Evolutionary conservation across 1,284 basidiomycete species (phyloP).

Genomic region (Cryptococcus neoformans): DNA sequence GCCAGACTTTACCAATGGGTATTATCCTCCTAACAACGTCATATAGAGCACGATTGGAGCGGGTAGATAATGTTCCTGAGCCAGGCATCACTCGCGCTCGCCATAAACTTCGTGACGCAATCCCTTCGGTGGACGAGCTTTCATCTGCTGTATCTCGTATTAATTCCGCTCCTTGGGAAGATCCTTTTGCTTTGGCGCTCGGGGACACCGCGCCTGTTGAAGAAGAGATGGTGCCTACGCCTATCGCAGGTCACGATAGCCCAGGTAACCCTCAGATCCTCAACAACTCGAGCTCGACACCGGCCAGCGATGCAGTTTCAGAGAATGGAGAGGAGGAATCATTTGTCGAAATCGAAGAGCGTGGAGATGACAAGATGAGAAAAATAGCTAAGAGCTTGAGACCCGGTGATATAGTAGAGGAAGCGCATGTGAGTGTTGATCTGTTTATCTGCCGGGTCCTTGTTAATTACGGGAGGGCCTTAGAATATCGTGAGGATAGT

Average conservation of each 20-base stretch:
- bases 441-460: not conserved
- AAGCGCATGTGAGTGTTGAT: slow-evolving; percentile 50
- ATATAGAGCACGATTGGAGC: slow-evolving; percentile 33
- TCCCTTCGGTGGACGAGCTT: slow-evolving; percentile 61
- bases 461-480: slow-evolving; percentile 8
- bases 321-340: slow-evolving; percentile 27
- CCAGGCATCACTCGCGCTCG: slow-evolving; percentile 33
- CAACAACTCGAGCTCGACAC: slow-evolving; percentile 1
- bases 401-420: slow-evolving; percentile 85
- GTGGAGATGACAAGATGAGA: slow-evolving; percentile 64
- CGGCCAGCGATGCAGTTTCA: slow-evolving; percentile 6
- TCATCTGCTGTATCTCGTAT: slow-evolving; percentile 59
- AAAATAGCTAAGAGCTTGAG: slow-evolving; percentile 59
- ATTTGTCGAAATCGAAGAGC: slow-evolving; percentile 37
- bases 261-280: not conserved
- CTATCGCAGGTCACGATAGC: slow-evolving; percentile 27
- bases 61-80: slow-evolving; percentile 33
- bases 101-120: slow-evolving; percentile 52
- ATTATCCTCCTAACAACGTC: not conserved
- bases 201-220: slow-evolving; percentile 62
- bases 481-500: slow-evolving; percentile 76
- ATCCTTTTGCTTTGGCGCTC: slow-evolving; percentile 68
- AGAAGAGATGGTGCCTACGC: slow-evolving; percentile 52
- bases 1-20: not conserved
- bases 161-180: slow-evolving; percentile 73